A percentile compares a stretch with the other conserved stretches of the same genome.
phyloP scores from a whole-genome alignment of 805 yeast species.

The Lachancea mirantina region DNA sequence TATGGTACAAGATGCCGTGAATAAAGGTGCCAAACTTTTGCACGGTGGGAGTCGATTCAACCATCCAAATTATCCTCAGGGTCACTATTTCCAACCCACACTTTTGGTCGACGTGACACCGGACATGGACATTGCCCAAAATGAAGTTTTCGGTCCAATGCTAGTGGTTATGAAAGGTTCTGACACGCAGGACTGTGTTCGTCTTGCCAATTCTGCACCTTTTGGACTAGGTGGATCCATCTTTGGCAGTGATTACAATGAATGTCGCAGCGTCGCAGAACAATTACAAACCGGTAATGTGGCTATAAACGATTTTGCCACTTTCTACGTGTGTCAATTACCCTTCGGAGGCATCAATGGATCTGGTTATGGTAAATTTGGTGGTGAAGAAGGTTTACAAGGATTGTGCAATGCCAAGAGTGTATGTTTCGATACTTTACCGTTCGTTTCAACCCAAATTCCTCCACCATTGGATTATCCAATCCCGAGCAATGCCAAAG shows the following conservation, averaged over 20 bases:
- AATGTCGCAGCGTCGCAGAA: slow-evolving; percentile 57
- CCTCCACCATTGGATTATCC: slow-evolving; percentile 94
- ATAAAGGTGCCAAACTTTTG: slow-evolving; percentile 70
- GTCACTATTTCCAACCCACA: slow-evolving; percentile 90
- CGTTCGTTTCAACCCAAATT: slow-evolving; percentile 71
- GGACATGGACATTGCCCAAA: slow-evolving; percentile 70
- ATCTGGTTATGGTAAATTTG: slow-evolving; percentile 95
- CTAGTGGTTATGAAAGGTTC: slow-evolving; percentile 71
- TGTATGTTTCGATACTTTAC: slow-evolving; percentile 75
- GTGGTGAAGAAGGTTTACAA: slow-evolving; percentile 93
- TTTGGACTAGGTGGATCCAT: slow-evolving; percentile 92
- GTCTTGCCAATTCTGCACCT: slow-evolving; percentile 72
- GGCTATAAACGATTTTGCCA: slow-evolving; percentile 96
- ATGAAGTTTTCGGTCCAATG: slow-evolving; percentile 94
- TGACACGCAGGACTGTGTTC: slow-evolving; percentile 58
- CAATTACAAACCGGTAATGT: slow-evolving; percentile 77
- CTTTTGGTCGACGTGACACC: slow-evolving; percentile 73
- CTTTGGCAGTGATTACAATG: slow-evolving; percentile 58
- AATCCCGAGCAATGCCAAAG: slow-evolving; percentile 65
- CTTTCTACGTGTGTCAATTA: slow-evolving; percentile 88
- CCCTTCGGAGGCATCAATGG: slow-evolving; percentile 95
- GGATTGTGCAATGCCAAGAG: slow-evolving; percentile 86
- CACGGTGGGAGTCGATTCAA: slow-evolving; percentile 73
- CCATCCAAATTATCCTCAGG: slow-evolving; percentile 93
- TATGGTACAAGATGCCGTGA: slow-evolving; percentile 66